phyloP scores from a whole-genome alignment of 2,329 filamentous ascomycete species.

The Erysiphe pulchra region DNA sequence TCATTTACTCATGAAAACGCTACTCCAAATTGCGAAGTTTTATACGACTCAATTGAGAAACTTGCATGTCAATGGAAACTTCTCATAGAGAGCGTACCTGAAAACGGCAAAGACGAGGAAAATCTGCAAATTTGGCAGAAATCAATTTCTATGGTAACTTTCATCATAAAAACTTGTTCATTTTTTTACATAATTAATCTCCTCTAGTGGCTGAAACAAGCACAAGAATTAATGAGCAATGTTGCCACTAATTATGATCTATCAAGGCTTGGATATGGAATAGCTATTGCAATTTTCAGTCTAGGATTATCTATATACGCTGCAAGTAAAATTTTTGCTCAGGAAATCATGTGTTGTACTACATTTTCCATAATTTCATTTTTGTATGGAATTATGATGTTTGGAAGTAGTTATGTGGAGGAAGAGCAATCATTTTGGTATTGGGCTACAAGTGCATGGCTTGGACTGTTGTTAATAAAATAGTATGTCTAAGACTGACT shows the following conservation, averaged over 20 bases:
- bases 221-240: conserved; percentile 55
- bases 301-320: conserved; percentile 14
- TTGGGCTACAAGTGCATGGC: conserved; percentile 55
- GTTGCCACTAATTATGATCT: conserved; percentile 86
- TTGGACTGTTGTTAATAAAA: conserved; percentile 25
- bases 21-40: conserved; percentile 5
- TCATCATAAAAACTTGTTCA: background rate
- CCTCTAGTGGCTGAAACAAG: conserved; percentile 17
- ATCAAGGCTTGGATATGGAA: conserved; percentile 26
- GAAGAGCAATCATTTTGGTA: conserved; percentile 99
- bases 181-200: conserved; percentile 3
- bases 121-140: conserved; percentile 18
- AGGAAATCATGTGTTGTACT: conserved; percentile 12
- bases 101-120: conserved; percentile 5
- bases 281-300: conserved; percentile 15
- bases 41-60: conserved; percentile 18
- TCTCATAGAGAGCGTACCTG: conserved; percentile 10
- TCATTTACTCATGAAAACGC: conserved; percentile 18
- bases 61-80: conserved; percentile 45
- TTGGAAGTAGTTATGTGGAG: conserved; percentile 91
- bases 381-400: conserved; percentile 72
- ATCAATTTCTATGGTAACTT: conserved; percentile 17
- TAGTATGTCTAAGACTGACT: conserved; percentile 7
- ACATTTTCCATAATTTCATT: conserved; percentile 27
- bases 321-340: conserved; percentile 17